These are phyloP conservation scores for Ustilago cynodontis DNA, from an alignment of 1,284 basidiomycete genomes.

Conservation along the genomic window DNA sequence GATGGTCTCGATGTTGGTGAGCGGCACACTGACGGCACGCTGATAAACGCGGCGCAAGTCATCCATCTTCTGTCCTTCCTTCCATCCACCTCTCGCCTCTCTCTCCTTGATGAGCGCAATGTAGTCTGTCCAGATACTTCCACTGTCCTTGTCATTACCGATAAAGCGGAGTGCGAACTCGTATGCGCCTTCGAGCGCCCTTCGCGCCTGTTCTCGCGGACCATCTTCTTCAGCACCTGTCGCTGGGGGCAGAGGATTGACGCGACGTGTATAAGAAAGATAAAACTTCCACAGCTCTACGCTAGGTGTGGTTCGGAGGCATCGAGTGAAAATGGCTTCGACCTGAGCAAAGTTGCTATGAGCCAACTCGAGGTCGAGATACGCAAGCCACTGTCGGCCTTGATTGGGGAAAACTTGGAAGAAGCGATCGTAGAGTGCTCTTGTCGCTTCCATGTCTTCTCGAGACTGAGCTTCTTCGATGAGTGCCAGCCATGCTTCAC, in stretches of 20 bases:
- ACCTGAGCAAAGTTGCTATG: conserved; percentile 76
- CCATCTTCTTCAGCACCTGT: conserved; percentile 71
- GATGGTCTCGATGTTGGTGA: conserved; percentile 90
- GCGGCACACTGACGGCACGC: conserved; percentile 89
- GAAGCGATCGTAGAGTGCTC: conserved; percentile 80
- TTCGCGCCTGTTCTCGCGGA: conserved; percentile 76
- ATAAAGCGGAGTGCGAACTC: conserved; percentile 92
- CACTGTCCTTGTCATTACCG: conserved; percentile 77
- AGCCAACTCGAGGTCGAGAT: conserved; percentile 81
- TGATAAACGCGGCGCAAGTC: conserved; percentile 91
- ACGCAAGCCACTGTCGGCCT: conserved; percentile 73
- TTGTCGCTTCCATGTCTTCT: conserved; percentile 78
- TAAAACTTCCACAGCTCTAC: conserved; percentile 86
- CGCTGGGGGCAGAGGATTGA: conserved; percentile 65
- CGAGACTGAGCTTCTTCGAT: conserved; percentile 78
- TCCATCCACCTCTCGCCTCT: conserved; percentile 77
- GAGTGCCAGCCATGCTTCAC: conserved; percentile 78
- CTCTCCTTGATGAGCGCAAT: conserved; percentile 86
- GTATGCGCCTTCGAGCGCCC: conserved; percentile 85
- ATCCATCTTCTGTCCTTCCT: conserved; percentile 95
- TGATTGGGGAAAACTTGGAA: conserved; percentile 81
- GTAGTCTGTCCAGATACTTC: conserved; percentile 76
- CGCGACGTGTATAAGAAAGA: conserved; percentile 66
- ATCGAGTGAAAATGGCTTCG: conserved; percentile 78
- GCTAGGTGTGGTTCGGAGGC: conserved; percentile 82